Base-by-base conservation (phyloP, 768 basidiomycete species). In the Krasilnikovozyma curviuscula region DNA sequence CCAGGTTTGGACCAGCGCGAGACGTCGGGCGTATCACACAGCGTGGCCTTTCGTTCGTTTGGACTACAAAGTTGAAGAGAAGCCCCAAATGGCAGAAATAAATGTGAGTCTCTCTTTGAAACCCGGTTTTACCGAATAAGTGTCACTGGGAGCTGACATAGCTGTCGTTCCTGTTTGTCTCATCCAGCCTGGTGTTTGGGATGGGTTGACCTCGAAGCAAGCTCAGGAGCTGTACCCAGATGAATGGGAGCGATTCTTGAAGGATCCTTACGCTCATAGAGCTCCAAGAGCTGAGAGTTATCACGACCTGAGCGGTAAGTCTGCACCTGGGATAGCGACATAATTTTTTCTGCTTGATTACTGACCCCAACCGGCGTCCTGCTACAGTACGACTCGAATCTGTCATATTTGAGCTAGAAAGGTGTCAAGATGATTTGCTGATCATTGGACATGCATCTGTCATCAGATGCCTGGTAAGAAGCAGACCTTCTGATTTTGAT, bases 1-100 rank as follows among this genome's bases (percentile, higher is more conserved):
- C 16, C 59, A 93, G 89, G 82, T 98, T 33, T 98, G 93, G 93
- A 93, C 93, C 0, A 95, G 88, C 1, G 82, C 93, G 0, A 77
- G 93, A 13, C 72, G 88, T 41, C 72, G 93, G 43, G 83, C 91
- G 5, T 79, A 91, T 59, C 88, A 95, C 60, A 91, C 86, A 3
- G 88, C 89, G 1, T 91, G 88, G 83, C 93, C 93, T 1, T 95
- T 97, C 55, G 60, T 66, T 14, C 62, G 86, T 61, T 57, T 30
- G 53, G 69, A 54, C 13, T 70, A 67, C 61, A 67, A 67, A 48
- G 84, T 97, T 27, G 74, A 88, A 39, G 86, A 98, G 67, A 95
- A 93, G 59, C 75, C 81, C 0, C 88, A 89, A 65, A 95, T 97
- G 89, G 71, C 78, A 44, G 93, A 98, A 68, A 93, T 97, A 60